These are phyloP conservation scores for Pseudovirgaria hyperparasitica DNA, from an alignment of 2,329 filamentous ascomycete species.

Conservation along the genomic window DNA sequence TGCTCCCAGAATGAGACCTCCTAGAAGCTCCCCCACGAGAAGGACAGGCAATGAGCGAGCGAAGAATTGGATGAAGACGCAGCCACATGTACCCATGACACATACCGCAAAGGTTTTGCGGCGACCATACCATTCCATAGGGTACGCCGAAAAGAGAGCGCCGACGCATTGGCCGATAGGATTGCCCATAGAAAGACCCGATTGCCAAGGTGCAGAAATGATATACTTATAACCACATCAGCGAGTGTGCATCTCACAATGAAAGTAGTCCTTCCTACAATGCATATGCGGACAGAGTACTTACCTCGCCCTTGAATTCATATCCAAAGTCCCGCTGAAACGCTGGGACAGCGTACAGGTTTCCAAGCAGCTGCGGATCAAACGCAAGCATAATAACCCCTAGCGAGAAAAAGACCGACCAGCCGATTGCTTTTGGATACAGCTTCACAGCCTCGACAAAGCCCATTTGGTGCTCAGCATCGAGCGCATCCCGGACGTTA, in stretches of 20 bases:
- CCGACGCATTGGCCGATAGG: conserved; percentile 46
- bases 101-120: conserved; percentile 12
- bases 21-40: conserved; percentile 48
- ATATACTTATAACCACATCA: conserved; percentile 17
- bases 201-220: conserved; percentile 27
- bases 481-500: conserved; percentile 21
- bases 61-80: conserved; percentile 53
- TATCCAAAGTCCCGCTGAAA: conserved; percentile 47
- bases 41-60: conserved; percentile 42
- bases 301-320: conserved; percentile 30
- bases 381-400: conserved; percentile 50
- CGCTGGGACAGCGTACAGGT: conserved; percentile 47
- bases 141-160: conserved; percentile 30
- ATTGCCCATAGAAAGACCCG: conserved; percentile 35
- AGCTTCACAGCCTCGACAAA: conserved; percentile 27
- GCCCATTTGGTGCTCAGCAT: conserved; percentile 20
- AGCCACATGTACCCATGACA: conserved; percentile 16
- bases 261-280: too few relatives aligned
- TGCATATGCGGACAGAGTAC: not conserved
- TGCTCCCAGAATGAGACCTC: conserved; percentile 47
- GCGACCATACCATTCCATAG: conserved; percentile 25
- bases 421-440: conserved; percentile 36
- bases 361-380: conserved; percentile 51
- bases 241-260: not conserved
- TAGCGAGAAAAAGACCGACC: conserved; percentile 47